A percentile compares a stretch with the other conserved stretches of the same genome.
Conservation (phyloP, 495 filamentous ascomycete genomes). For the Neurospora sp. region DNA sequence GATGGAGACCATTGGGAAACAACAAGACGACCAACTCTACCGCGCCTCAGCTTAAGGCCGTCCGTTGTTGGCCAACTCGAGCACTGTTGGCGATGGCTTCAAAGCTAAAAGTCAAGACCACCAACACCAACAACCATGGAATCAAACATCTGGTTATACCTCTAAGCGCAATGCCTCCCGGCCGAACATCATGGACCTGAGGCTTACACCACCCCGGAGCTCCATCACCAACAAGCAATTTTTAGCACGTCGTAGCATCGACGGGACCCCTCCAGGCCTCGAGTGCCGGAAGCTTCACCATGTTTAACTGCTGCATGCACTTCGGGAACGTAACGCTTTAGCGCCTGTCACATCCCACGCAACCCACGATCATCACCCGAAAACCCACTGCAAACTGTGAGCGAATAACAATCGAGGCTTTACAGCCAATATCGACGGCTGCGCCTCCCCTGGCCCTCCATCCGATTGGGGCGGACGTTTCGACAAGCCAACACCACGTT, state of each 20-base stretch:
- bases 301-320: neutral
- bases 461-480: neutral
- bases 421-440: neutral
- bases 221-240: neutral
- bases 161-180: neutral
- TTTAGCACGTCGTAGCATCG: neutral
- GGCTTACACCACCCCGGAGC: neutral
- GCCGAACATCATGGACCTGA: neutral
- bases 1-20: neutral
- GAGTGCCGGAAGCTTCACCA: neutral
- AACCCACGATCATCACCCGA: neutral
- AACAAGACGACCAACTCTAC: neutral
- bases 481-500: neutral
- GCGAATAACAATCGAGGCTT: neutral
- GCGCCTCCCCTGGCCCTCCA: neutral
- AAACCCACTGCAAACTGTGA: neutral
- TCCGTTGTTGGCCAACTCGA: neutral
- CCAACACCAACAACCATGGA: neutral
- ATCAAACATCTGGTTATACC: neutral
- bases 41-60: neutral
- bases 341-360: neutral
- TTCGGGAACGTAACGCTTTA: neutral
- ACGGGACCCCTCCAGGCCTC: neutral
- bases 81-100: neutral
- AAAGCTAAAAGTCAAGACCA: neutral